Percentiles rank a stretch among this genome's conserved stretches.
These are phyloP conservation scores for Chlorella sorokiniana DNA, from an alignment of 139 green algal genomes.

Conservation along the genomic window DNA sequence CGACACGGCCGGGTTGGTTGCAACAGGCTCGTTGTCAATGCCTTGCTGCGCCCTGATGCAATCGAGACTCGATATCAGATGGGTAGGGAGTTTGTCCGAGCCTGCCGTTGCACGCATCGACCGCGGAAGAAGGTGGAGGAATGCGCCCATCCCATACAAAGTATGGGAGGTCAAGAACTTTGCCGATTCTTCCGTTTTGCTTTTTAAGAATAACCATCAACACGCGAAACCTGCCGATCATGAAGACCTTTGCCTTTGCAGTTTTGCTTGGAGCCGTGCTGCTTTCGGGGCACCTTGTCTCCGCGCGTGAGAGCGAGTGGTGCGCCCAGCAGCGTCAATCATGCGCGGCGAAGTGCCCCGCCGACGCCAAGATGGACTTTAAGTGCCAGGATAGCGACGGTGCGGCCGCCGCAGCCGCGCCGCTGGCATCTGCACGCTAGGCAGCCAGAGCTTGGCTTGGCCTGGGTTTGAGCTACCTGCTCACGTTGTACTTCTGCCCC, in stretches of 20 bases:
- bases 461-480: neutral
- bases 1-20: too few species aligned
- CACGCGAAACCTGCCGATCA: neutral
- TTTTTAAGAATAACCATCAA: too few species aligned
- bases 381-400: slow-evolving; percentile 11
- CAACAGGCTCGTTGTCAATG: too few species aligned
- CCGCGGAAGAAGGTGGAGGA: too few species aligned
- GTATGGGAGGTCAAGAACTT: too few species aligned
- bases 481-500: neutral
- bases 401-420: neutral
- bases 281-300: neutral
- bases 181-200: too few species aligned
- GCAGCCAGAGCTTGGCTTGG: neutral
- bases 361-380: neutral
- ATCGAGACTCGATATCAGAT: too few species aligned
- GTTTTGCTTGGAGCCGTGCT: slow-evolving; percentile 1
- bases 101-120: too few species aligned
- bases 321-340: neutral
- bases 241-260: neutral
- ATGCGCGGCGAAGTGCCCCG: neutral
- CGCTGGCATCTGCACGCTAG: neutral
- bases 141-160: too few species aligned
- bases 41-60: too few species aligned
- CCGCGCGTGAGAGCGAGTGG: neutral
- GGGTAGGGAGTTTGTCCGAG: too few species aligned